phyloP scores from a whole-genome alignment of 306 rosid species.

The Comarum palustre region DNA sequence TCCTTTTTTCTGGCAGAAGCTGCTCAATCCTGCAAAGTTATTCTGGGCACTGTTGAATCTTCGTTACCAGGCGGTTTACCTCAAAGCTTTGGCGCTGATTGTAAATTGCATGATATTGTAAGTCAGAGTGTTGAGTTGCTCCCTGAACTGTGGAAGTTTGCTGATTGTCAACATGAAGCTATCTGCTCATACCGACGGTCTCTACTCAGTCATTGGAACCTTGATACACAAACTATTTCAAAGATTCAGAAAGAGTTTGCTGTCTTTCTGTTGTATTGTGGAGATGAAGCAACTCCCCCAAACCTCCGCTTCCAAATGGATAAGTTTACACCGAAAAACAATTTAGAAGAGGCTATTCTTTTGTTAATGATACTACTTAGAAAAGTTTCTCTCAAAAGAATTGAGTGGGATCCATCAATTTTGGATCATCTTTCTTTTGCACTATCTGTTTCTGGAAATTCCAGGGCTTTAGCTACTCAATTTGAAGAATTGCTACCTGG shows the following conservation, averaged over 20 bases:
- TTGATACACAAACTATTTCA: constrained; percentile 54
- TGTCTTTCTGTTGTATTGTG: constrained; percentile 74
- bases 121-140: constrained; percentile 67
- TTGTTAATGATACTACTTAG: constrained; percentile 76
- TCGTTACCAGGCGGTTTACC: constrained; percentile 84
- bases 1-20: constrained; percentile 73
- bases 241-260: constrained; percentile 81
- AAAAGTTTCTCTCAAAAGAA: constrained; percentile 51
- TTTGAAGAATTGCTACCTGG: constrained; percentile 78
- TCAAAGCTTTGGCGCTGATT: constrained; percentile 61
- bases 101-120: constrained; percentile 90
- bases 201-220: constrained; percentile 70
- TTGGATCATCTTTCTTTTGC: constrained; percentile 92
- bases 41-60: constrained; percentile 82
- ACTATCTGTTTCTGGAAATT: constrained; percentile 71
- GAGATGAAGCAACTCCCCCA: constrained; percentile 78
- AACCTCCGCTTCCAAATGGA: constrained; percentile 77
- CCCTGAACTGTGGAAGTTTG: constrained; percentile 89
- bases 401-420: constrained; percentile 92
- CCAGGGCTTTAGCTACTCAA: constrained; percentile 66
- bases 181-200: constrained; percentile 72
- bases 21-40: constrained; percentile 77
- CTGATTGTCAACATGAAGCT: constrained; percentile 68
- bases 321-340: constrained; percentile 70
- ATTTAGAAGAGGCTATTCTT: constrained; percentile 92